Evolutionary conservation across 176 grass and related monocot species (phyloP), one percentile per base, ranked within the genome.

Genomic region (Aegilops sharonensis): DNA sequence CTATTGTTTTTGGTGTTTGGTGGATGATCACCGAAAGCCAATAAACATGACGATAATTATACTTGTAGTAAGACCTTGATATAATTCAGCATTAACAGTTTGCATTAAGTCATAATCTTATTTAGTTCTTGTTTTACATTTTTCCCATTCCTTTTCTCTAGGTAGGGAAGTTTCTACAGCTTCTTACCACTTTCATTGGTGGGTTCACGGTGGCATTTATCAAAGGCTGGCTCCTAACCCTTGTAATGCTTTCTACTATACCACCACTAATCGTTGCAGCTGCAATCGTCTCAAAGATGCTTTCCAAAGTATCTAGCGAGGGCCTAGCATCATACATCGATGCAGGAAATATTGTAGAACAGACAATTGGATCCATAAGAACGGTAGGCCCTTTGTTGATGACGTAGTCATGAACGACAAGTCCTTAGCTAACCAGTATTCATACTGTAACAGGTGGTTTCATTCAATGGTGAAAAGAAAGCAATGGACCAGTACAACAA

Each of bases 161-260:
- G 94, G 92, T 89, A 13, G 94, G 90, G n/a, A 97, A 94, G 59
- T 94, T 89, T 80, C n/a, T 91, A 89, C 92, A 97, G 40, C 84
- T 91, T 64, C 34, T 92, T 64, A 54, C 92, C 13, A 94, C 92
- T 80, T 97, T 97, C 85, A 39, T 94, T 20, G 92, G 94, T 78
- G 90, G 92, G 3, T 94, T 97, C 78, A 75, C 85, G 50, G 40
- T 97, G 68, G 92, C 92, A 5, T 94, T 94, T 50, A 27, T 87
- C 57, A 94, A 85, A 87, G 92, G 94, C 56, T 97, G 94, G 92
- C 94, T 91, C 87, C 94, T 97, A 64, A 83, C 86, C 65, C 78
- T 97, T 30, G 88, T 97, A 50, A 87, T 97, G 94, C 67, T 97
- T 65, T 85, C 82, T 30, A 85, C 64, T 20, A 90, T 97, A 82